A percentile compares a stretch with the other conserved stretches of the same genome.
Evolutionary conservation across 2,329 filamentous ascomycete species (phyloP).

Genomic region (Scleromitrula shiraiana): DNA sequence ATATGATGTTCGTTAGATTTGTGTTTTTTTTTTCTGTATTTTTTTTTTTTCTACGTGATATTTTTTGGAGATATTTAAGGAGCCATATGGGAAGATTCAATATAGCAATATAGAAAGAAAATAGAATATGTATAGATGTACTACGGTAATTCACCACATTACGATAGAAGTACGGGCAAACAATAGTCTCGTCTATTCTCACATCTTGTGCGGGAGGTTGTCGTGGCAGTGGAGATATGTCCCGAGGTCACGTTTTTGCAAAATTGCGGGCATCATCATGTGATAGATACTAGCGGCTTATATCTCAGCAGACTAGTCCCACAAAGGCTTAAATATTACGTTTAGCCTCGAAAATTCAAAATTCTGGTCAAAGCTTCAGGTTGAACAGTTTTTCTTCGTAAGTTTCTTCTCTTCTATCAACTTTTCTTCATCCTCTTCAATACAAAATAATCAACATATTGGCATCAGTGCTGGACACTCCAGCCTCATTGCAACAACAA

Average conservation of each 20-base stretch:
- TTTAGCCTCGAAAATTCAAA: not conserved
- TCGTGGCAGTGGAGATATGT: not conserved
- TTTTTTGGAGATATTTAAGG: not conserved
- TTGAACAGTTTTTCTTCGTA: not conserved
- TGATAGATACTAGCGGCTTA: not conserved
- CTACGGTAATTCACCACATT: too few relatives aligned
- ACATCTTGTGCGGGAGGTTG: not conserved
- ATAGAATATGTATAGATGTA: too few relatives aligned
- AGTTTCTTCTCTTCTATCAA: not conserved
- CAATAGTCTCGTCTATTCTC: too few relatives aligned
- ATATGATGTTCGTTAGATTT: too few relatives aligned
- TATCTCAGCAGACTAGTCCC: too few relatives aligned
- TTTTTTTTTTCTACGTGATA: too few relatives aligned
- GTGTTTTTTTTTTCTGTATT: too few relatives aligned
- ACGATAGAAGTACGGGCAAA: too few relatives aligned
- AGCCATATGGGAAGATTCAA: not conserved
- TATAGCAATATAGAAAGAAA: too few relatives aligned
- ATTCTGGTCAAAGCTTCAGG: slow-evolving; percentile 1
- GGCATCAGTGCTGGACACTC: slow-evolving; percentile 26
- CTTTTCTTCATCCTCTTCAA: slow-evolving; percentile 1
- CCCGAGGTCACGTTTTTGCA: too few relatives aligned
- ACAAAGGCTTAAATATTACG: too few relatives aligned
- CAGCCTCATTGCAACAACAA: slow-evolving; percentile 11
- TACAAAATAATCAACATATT: not conserved
- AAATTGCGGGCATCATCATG: too few relatives aligned